These are phyloP conservation scores for Ceratocystiopsis minuta DNA, from an alignment of 2,329 filamentous ascomycete species.

Conservation along the genomic window DNA sequence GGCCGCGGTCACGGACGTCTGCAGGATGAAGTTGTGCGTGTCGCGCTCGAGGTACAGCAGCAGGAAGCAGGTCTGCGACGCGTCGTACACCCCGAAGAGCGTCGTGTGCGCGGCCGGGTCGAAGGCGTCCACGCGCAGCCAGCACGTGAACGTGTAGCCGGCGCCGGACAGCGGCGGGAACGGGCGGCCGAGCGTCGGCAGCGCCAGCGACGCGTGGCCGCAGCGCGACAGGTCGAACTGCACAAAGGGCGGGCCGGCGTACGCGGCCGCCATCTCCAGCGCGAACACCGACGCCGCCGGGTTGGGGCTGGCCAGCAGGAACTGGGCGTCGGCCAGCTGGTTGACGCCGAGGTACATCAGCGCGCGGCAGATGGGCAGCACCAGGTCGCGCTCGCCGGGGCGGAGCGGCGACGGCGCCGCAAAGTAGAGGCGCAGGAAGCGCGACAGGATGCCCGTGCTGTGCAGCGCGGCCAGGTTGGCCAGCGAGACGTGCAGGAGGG, in stretches of 20 bases:
- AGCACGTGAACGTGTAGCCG: conserved; percentile 84
- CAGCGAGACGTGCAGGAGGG: conserved; percentile 41
- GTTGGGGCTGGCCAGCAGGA: conserved; percentile 40
- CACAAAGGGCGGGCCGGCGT: conserved; percentile 66
- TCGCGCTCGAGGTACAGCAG: conserved; percentile 88
- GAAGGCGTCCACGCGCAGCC: conserved; percentile 77
- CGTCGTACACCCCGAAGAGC: conserved; percentile 86
- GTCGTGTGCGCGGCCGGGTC: conserved; percentile 79
- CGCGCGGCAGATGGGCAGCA: conserved; percentile 48
- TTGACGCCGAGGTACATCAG: conserved; percentile 62
- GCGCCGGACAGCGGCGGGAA: conserved; percentile 65
- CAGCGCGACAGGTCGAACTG: conserved; percentile 84
- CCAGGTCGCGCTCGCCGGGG: conserved; percentile 35
- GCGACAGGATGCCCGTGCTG: conserved; percentile 49
- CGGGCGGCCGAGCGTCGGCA: conserved; percentile 63
- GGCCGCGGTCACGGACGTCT: conserved; percentile 76
- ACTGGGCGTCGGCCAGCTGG: conserved; percentile 65
- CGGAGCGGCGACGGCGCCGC: conserved; percentile 30
- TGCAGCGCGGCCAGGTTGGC: conserved; percentile 57
- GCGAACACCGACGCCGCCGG: conserved; percentile 46
- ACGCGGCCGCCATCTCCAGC: conserved; percentile 53
- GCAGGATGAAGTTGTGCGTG: conserved; percentile 82
- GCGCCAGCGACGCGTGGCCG: conserved; percentile 78
- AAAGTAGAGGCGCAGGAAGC: conserved; percentile 46
- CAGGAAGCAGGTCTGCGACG: conserved; percentile 81